Conservation (phyloP, 305 asterid species). For the Fraxinus xanthoxyloides region DNA sequence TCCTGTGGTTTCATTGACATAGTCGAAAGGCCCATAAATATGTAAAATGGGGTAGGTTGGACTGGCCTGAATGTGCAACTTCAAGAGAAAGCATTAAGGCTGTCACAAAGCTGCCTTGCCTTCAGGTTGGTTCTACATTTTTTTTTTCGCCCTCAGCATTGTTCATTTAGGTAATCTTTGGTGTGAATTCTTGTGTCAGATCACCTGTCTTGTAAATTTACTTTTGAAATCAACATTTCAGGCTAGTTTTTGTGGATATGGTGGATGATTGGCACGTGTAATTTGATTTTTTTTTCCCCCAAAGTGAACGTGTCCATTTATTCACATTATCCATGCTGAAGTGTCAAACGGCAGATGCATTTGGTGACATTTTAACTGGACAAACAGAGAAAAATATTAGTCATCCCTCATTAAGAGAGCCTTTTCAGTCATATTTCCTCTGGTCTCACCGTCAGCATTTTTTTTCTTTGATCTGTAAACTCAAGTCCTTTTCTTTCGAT, state of each 20-base stretch:
- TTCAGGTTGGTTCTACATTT: conserved; percentile 31
- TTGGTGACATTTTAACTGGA: neutral
- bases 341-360: neutral
- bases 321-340: neutral
- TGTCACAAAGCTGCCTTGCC: conserved; percentile 65
- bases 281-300: neutral
- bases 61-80: conserved; percentile 87
- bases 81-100: conserved; percentile 81
- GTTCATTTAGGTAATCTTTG: neutral
- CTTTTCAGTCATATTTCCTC: neutral
- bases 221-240: neutral
- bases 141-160: neutral
- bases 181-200: neutral
- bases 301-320: neutral
- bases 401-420: neutral
- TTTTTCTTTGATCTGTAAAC: neutral
- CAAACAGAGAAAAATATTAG: neutral
- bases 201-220: neutral
- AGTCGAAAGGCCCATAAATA: conserved; percentile 57
- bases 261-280: neutral
- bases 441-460: neutral
- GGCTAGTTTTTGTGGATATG: neutral
- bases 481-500: neutral
- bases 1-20: conserved; percentile 11
- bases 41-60: conserved; percentile 59